These are phyloP conservation scores for Monilinia polystroma DNA, from an alignment of 2,329 filamentous ascomycete genomes.

Conservation along the genomic window DNA sequence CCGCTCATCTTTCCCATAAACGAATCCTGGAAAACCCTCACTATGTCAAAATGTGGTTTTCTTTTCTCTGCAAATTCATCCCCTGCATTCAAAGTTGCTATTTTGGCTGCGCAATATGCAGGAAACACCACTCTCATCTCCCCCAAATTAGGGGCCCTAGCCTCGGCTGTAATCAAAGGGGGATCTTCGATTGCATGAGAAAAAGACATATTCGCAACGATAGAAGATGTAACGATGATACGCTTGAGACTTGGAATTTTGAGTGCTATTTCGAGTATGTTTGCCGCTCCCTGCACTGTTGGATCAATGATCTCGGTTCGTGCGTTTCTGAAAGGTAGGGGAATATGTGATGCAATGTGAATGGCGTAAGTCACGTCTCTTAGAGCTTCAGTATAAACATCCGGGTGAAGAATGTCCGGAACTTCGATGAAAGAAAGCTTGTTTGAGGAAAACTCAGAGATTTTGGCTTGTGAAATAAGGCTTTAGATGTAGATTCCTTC, in stretches of 20 bases:
- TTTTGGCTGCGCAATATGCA: slow-evolving; percentile 17
- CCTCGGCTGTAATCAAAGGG: background rate
- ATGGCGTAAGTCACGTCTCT: slow-evolving; percentile 1
- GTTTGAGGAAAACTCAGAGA: background rate
- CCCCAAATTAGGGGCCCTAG: background rate
- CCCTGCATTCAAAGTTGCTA: slow-evolving; percentile 9
- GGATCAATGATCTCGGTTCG: background rate
- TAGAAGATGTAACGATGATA: slow-evolving; percentile 8
- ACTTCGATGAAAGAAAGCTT: slow-evolving; percentile 5
- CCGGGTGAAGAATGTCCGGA: background rate
- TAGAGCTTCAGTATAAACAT: background rate
- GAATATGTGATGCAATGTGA: slow-evolving; percentile 13
- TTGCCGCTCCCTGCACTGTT: background rate
- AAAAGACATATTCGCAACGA: background rate
- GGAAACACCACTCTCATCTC: background rate
- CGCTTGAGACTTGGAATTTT: background rate
- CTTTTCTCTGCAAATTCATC: background rate
- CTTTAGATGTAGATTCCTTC: background rate
- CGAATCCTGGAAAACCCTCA: slow-evolving; percentile 4
- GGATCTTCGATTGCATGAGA: background rate
- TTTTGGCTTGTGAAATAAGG: background rate
- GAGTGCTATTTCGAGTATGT: background rate
- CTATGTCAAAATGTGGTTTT: background rate
- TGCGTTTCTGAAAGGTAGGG: background rate
- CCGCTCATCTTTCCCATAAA: slow-evolving; percentile 5